Evolutionary conservation across 106 monocot genomes (phyloP).

Genomic region (Allium fistulosum): DNA sequence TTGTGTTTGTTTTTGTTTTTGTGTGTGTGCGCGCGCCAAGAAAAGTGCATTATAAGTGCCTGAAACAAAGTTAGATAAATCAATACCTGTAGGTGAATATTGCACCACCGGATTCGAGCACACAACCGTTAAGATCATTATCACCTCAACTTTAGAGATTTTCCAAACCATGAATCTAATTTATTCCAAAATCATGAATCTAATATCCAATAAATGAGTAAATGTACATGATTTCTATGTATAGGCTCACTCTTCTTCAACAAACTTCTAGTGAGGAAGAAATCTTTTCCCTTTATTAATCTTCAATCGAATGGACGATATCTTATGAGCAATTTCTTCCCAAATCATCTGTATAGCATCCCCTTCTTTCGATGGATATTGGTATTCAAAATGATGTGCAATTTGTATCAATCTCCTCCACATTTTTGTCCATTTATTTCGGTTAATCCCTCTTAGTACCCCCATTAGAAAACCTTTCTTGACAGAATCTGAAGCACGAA

Average conservation of each 20-base stretch:
- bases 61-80: neutral
- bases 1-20: too few relatives aligned
- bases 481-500: conserved; percentile 48
- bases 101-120: neutral
- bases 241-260: conserved; percentile 21
- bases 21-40: neutral
- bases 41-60: neutral
- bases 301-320: conserved; percentile 26
- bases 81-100: neutral
- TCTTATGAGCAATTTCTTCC: conserved; percentile 53
- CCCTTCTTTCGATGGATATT: conserved; percentile 45
- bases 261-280: conserved; percentile 17
- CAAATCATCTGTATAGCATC: conserved; percentile 97
- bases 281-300: conserved; percentile 38
- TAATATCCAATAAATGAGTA: neutral
- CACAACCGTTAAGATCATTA: neutral
- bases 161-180: too few relatives aligned
- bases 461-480: conserved; percentile 48
- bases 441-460: conserved; percentile 30
- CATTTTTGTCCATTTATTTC: conserved; percentile 67
- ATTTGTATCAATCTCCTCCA: conserved; percentile 56
- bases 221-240: conserved; percentile 4
- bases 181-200: neutral
- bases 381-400: conserved; percentile 60
- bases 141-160: too few relatives aligned